Conservation (phyloP, 805 yeast species). For the Diddensiella caesifluorescens region DNA sequence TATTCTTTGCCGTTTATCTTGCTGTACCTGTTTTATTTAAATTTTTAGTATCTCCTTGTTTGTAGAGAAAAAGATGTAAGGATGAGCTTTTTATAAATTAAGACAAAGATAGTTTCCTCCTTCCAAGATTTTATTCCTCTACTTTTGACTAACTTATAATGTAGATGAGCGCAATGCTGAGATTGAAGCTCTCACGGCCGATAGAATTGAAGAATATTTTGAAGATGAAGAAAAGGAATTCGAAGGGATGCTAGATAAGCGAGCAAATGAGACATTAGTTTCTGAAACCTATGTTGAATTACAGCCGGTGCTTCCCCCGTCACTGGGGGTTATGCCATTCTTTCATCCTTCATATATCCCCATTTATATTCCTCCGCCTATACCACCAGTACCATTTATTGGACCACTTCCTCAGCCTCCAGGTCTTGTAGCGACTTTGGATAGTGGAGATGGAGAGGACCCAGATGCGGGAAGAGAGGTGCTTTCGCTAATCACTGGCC, state of each 20-base stretch:
- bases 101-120: no score
- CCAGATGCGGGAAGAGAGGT: neutral
- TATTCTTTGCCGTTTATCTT: no score
- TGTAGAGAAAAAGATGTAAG: no score
- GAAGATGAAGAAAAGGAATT: neutral
- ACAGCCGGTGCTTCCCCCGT: neutral
- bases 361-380: neutral
- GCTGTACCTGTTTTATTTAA: no score
- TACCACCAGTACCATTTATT: conserved; percentile 6
- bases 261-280: neutral
- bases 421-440: neutral
- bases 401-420: conserved; percentile 8
- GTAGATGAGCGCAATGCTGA: neutral
- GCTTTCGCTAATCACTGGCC: no score
- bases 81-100: no score
- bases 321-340: neutral
- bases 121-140: no score
- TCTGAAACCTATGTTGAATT: neutral
- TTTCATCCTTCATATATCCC: conserved; percentile 1
- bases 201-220: neutral
- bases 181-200: neutral
- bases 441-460: neutral
- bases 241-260: neutral
- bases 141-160: neutral
- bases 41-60: no score